Evolutionary conservation across 495 filamentous ascomycete species (phyloP).

Genomic region (Tuber melanosporum): DNA sequence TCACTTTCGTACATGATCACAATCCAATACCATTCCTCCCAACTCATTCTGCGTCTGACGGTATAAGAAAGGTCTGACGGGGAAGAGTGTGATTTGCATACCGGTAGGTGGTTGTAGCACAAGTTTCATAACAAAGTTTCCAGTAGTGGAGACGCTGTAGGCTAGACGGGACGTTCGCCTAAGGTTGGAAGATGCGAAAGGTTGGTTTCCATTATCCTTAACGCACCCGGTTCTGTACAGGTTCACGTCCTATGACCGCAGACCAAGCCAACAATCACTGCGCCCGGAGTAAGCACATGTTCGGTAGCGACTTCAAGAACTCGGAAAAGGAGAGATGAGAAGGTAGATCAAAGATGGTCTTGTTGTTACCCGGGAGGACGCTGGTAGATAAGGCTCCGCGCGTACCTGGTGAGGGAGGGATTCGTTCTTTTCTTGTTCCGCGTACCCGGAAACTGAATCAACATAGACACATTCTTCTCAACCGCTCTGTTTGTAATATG

Average conservation of each 20-base stretch:
- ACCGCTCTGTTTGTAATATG: not conserved
- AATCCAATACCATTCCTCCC: slow-evolving; percentile 16
- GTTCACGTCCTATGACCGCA: not conserved
- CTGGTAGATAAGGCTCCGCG: slow-evolving; percentile 50
- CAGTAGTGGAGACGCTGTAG: slow-evolving; percentile 91
- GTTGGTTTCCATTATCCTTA: not conserved
- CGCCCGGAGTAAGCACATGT: slow-evolving; percentile 61
- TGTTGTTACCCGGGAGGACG: slow-evolving; percentile 71
- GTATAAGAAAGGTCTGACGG: not conserved
- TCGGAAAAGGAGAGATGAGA: slow-evolving; percentile 47
- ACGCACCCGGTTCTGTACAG: not conserved
- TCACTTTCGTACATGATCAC: slow-evolving; percentile 57
- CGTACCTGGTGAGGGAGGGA: not conserved
- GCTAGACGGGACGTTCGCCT: slow-evolving; percentile 82
- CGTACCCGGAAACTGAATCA: not conserved
- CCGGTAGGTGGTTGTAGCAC: slow-evolving; percentile 79
- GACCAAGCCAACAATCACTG: not conserved
- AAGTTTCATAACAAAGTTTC: slow-evolving; percentile 68
- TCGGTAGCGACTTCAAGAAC: slow-evolving; percentile 77
- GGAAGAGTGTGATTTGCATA: slow-evolving; percentile 55
- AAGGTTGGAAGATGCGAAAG: slow-evolving; percentile 75
- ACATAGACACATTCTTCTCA: not conserved
- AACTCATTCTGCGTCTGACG: not conserved
- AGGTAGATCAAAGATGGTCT: slow-evolving; percentile 65
- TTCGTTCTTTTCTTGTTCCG: not conserved